Conservation (phyloP, 352 stramenopile genomes). For the Peronospora tabacina region DNA sequence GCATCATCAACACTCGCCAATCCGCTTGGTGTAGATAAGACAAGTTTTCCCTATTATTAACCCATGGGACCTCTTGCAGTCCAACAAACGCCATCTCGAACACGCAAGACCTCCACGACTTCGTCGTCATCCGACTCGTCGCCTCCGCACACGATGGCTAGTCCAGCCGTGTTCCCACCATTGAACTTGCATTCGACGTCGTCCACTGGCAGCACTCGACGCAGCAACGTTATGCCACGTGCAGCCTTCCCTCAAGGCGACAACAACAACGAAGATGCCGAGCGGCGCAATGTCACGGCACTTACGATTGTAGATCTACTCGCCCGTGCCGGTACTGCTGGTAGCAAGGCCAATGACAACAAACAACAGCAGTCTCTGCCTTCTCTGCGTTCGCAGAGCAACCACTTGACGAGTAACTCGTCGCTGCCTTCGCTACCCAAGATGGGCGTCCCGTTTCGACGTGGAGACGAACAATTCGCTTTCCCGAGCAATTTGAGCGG, state of each 20-base stretch:
- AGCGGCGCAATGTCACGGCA: constrained; percentile 32
- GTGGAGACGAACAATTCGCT: constrained; percentile 15
- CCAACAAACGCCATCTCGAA: constrained; percentile 19
- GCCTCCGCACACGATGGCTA: constrained; percentile 8
- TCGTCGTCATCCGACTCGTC: constrained; percentile 6
- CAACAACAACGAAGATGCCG: constrained; percentile 26
- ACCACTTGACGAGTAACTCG: constrained; percentile 6
- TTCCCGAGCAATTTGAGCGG: constrained; percentile 15
- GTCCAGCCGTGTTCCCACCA: constrained; percentile 22
- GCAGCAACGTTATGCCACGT: constrained; percentile 16
- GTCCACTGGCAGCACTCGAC: constrained; percentile 4
- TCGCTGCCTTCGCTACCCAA: constrained; percentile 31
- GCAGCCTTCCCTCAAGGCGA: constrained; percentile 20
- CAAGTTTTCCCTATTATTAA: not conserved
- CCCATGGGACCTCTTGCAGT: constrained; percentile 22
- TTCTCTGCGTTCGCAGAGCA: constrained; percentile 20
- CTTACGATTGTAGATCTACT: constrained; percentile 38
- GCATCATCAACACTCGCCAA: constrained; percentile 39
- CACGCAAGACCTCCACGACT: constrained; percentile 7
- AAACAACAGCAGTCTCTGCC: constrained; percentile 16
- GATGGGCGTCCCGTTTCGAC: constrained; percentile 27
- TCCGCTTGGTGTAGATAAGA: constrained; percentile 10
- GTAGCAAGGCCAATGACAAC: constrained; percentile 6
- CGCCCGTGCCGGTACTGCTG: constrained; percentile 10
- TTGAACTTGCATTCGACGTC: constrained; percentile 20